These are phyloP conservation scores for Agroathelia rolfsii DNA, from an alignment of 1,284 basidiomycete species.

Conservation along the genomic window DNA sequence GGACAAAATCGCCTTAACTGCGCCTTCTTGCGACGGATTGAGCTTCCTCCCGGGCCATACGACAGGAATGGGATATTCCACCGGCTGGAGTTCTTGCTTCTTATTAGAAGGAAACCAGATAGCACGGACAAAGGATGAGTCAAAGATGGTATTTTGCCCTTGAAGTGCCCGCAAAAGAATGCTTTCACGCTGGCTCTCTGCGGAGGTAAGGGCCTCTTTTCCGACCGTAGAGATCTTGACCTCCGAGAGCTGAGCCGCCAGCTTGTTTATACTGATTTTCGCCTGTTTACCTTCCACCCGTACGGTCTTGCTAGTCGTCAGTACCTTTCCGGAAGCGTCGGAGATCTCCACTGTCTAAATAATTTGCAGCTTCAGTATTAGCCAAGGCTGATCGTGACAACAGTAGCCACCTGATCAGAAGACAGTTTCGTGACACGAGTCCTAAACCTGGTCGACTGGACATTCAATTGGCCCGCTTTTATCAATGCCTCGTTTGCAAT, in stretches of 20 bases:
- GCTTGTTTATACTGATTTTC: too few relatives aligned
- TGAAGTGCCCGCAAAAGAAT: slow-evolving; percentile 42
- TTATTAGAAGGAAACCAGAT: slow-evolving; percentile 32
- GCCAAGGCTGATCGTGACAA: slow-evolving; percentile 27
- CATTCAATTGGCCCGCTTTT: slow-evolving; percentile 16
- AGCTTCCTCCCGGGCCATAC: too few relatives aligned
- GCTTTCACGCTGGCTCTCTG: slow-evolving; percentile 35
- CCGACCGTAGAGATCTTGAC: slow-evolving; percentile 36
- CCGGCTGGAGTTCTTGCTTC: slow-evolving; percentile 33
- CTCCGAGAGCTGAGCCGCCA: too few relatives aligned
- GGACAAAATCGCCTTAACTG: slow-evolving; percentile 44
- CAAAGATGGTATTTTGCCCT: slow-evolving; percentile 27
- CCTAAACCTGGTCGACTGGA: slow-evolving; percentile 30
- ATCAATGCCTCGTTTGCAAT: slow-evolving; percentile 19
- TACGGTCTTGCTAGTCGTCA: too few relatives aligned
- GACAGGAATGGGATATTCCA: slow-evolving; percentile 23
- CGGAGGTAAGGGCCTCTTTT: slow-evolving; percentile 39
- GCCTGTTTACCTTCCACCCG: too few relatives aligned
- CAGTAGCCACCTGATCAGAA: slow-evolving; percentile 23
- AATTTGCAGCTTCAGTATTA: too few relatives aligned
- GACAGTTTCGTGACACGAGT: slow-evolving; percentile 22
- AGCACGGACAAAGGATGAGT: slow-evolving; percentile 48
- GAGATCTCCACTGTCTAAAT: too few relatives aligned
- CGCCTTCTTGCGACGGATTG: slow-evolving; percentile 44
- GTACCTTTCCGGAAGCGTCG: too few relatives aligned